Percentiles rank a stretch among this genome's conserved stretches.
phyloP scores from a whole-genome alignment of 257 asterid genomes.

The Vinca minor region DNA sequence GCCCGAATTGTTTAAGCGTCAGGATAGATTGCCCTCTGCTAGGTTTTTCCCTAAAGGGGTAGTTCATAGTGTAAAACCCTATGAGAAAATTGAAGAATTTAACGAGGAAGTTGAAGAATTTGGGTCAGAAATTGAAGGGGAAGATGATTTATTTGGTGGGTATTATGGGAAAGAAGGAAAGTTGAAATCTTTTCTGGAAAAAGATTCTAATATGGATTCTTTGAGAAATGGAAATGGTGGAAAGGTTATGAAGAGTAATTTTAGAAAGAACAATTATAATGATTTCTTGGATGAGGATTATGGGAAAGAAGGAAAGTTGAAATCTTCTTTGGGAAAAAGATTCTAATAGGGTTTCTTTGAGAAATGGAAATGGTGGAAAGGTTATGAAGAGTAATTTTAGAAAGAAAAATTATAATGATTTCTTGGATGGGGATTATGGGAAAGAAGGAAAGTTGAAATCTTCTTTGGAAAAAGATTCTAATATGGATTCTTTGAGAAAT shows the following conservation, averaged over 20 bases:
- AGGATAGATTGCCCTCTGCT: slow-evolving; percentile 46
- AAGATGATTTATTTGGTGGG: too few relatives aligned
- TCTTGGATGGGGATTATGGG: too few relatives aligned
- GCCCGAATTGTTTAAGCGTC: slow-evolving; percentile 66
- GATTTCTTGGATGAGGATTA: too few relatives aligned
- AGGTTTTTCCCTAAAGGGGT: slow-evolving; percentile 92
- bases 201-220: slow-evolving; percentile 16
- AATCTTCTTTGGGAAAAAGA: too few relatives aligned
- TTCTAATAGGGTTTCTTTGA: slow-evolving; percentile 11
- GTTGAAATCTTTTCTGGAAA: too few relatives aligned
- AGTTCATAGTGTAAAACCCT: slow-evolving; percentile 71
- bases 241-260: slow-evolving; percentile 22
- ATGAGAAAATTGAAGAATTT: slow-evolving; percentile 34
- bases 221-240: slow-evolving; percentile 7
- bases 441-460: slow-evolving; percentile 8
- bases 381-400: slow-evolving; percentile 22
- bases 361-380: slow-evolving; percentile 11
- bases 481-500: slow-evolving; percentile 5
- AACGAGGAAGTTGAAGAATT: slow-evolving; percentile 20
- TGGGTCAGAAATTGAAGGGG: slow-evolving; percentile 6
- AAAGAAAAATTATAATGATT: slow-evolving; percentile 30
- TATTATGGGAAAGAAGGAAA: slow-evolving; percentile 10
- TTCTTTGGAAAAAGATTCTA: too few relatives aligned
- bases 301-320: slow-evolving; percentile 9
- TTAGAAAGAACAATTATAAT: slow-evolving; percentile 30